Percentiles rank a stretch among this genome's conserved stretches.
Conservation (phyloP, 2,329 filamentous ascomycete species). For the Penicillium sclerotiorum region DNA sequence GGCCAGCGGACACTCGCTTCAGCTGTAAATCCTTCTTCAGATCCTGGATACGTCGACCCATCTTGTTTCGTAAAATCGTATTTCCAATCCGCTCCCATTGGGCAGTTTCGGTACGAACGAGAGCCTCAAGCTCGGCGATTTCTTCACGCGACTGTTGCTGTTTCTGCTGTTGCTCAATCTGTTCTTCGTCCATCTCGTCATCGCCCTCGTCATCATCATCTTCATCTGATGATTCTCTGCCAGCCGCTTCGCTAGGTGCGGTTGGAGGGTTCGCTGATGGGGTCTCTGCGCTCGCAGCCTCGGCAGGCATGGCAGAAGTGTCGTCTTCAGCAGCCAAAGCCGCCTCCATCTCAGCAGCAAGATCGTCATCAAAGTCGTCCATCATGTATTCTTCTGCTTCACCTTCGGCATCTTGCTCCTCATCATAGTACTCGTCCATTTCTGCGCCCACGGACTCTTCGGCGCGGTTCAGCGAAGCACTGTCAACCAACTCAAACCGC, state of each 20-base stretch:
- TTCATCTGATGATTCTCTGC: slow-evolving; percentile 43
- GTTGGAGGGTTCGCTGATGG: slow-evolving; percentile 36
- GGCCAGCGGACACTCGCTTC: slow-evolving; percentile 47
- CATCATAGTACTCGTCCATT: slow-evolving; percentile 49
- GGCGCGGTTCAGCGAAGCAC: slow-evolving; percentile 48
- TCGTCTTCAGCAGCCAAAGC: slow-evolving; percentile 43
- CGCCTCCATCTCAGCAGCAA: slow-evolving; percentile 49
- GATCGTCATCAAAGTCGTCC: slow-evolving; percentile 43
- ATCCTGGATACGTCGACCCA: slow-evolving; percentile 47
- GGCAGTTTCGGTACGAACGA: slow-evolving; percentile 42
- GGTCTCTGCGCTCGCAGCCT: slow-evolving; percentile 34
- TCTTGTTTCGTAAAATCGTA: slow-evolving; percentile 45
- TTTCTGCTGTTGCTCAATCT: slow-evolving; percentile 44
- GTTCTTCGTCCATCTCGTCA: slow-evolving; percentile 47
- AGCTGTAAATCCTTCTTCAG: slow-evolving; percentile 47
- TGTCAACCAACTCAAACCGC: slow-evolving; percentile 66
- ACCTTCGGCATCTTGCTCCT: slow-evolving; percentile 54
- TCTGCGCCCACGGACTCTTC: slow-evolving; percentile 48
- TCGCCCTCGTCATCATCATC: slow-evolving; percentile 36
- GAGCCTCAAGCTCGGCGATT: slow-evolving; percentile 46
- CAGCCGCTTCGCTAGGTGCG: slow-evolving; percentile 24
- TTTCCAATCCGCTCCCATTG: slow-evolving; percentile 46
- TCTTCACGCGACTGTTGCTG: slow-evolving; percentile 49
- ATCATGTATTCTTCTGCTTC: slow-evolving; percentile 51
- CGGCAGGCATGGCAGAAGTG: slow-evolving; percentile 25